A percentile compares a stretch with the other conserved stretches of the same genome.
These are phyloP conservation scores for Globisporangium recalcitrans DNA, from an alignment of 352 stramenopile species.

Conservation along the genomic window DNA sequence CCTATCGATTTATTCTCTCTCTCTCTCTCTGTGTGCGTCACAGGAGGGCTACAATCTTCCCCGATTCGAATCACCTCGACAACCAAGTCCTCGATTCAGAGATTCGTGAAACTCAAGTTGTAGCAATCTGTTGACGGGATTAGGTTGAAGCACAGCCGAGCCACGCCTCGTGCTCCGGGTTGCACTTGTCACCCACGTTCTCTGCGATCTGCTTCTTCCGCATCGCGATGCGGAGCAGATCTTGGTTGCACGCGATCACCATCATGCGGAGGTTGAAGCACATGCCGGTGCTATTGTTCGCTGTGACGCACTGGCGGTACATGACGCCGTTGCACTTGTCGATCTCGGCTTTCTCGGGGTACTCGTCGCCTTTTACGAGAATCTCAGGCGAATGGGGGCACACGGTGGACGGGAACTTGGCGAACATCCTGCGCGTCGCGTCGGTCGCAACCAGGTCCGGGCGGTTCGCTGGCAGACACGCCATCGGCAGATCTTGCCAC, in stretches of 20 bases:
- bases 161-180: background rate
- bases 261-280: background rate
- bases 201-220: background rate
- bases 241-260: background rate
- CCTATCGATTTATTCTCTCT: background rate
- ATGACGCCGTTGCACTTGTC: background rate
- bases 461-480: background rate
- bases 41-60: no score
- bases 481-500: background rate
- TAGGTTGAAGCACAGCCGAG: background rate
- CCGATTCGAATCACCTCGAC: background rate
- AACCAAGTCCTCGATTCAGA: background rate
- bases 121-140: background rate
- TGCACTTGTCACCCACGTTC: background rate
- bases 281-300: background rate
- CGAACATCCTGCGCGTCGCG: background rate
- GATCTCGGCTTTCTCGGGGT: background rate
- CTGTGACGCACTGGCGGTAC: background rate
- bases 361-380: background rate
- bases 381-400: background rate
- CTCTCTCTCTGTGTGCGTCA: background rate
- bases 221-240: background rate
- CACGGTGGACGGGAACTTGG: background rate
- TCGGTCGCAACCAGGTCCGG: background rate
- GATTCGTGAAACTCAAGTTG: background rate